These are phyloP conservation scores for Aspergillus cejpii DNA, from an alignment of 2,329 filamentous ascomycete species.

Conservation along the genomic window DNA sequence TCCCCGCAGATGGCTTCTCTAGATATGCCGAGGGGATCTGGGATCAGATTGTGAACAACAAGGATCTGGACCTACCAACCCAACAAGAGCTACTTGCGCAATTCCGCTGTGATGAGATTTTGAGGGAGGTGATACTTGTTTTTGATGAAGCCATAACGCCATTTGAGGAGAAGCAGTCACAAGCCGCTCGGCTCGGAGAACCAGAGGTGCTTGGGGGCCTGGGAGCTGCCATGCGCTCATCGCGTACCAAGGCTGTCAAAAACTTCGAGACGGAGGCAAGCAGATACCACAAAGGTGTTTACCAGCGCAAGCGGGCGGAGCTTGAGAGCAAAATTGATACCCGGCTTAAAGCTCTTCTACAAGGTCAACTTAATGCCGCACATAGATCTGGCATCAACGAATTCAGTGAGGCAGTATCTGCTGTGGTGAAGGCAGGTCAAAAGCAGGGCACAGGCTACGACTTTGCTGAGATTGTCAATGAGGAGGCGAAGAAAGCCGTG, in stretches of 20 bases:
- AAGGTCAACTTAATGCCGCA: conserved; percentile 77
- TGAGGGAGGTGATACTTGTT: conserved; percentile 72
- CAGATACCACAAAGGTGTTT: conserved; percentile 94
- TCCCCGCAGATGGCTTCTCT: conserved; percentile 94
- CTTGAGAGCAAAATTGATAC: conserved; percentile 79
- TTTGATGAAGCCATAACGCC: conserved; percentile 80
- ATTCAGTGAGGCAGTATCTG: conserved; percentile 82
- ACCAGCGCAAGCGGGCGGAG: conserved; percentile 74
- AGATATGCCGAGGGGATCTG: conserved; percentile 89
- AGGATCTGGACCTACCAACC: conserved; percentile 91
- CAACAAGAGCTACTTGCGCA: conserved; percentile 95
- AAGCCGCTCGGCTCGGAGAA: conserved; percentile 65
- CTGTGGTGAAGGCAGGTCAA: conserved; percentile 82
- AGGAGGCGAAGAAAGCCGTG: conserved; percentile 70
- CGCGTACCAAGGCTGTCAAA: conserved; percentile 66
- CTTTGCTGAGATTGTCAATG: conserved; percentile 85
- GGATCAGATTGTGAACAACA: conserved; percentile 99
- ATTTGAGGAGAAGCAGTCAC: conserved; percentile 77
- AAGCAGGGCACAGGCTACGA: conserved; percentile 88
- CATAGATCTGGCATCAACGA: conserved; percentile 80
- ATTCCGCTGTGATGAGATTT: conserved; percentile 95
- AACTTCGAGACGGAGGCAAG: conserved; percentile 88
- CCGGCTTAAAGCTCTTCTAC: conserved; percentile 80
- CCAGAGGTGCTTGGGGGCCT: conserved; percentile 66
- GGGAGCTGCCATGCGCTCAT: conserved; percentile 63